Conservation (phyloP, 768 basidiomycete genomes). For the Psilocybe cubensis region DNA sequence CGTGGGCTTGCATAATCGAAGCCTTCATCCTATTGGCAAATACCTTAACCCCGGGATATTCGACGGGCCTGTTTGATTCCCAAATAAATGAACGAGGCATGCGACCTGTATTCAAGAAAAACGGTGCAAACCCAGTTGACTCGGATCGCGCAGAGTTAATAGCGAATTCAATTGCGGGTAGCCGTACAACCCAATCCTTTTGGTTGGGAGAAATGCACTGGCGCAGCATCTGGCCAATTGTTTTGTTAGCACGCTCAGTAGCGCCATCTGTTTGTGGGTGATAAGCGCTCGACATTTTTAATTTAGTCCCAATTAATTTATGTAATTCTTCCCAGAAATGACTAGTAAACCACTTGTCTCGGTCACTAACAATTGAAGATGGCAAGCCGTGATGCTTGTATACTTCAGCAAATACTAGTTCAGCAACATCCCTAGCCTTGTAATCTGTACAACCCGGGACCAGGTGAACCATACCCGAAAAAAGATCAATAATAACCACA, state of each 20-base stretch:
- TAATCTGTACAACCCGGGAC: conserved; percentile 8
- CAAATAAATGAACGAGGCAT: conserved; percentile 26
- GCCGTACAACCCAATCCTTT: conserved; percentile 30
- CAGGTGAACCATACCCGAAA: conserved; percentile 15
- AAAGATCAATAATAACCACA: conserved; percentile 10
- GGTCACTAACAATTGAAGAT: conserved; percentile 9
- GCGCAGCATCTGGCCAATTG: conserved; percentile 21
- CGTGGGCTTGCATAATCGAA: conserved; percentile 35
- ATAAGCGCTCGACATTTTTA: conserved; percentile 13
- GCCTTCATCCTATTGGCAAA: conserved; percentile 22
- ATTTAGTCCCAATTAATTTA: conserved; percentile 10
- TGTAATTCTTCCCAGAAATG: conserved; percentile 13
- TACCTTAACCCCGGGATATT: conserved; percentile 22
- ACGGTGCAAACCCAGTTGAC: conserved; percentile 25
- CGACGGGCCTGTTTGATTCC: conserved; percentile 6
- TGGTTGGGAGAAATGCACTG: conserved; percentile 30
- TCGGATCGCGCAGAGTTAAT: conserved; percentile 23
- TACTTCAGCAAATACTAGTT: conserved; percentile 10
- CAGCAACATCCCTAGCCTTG: conserved; percentile 11
- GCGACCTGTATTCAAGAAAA: conserved; percentile 26
- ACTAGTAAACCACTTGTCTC: conserved; percentile 14
- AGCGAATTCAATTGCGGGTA: conserved; percentile 30
- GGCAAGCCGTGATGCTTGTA: conserved; percentile 18
- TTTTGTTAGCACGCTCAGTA: conserved; percentile 21
- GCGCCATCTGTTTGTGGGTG: conserved; percentile 16